Conservation (phyloP, 192 early-diverging fungal species). For the Coemansia sp. region DNA sequence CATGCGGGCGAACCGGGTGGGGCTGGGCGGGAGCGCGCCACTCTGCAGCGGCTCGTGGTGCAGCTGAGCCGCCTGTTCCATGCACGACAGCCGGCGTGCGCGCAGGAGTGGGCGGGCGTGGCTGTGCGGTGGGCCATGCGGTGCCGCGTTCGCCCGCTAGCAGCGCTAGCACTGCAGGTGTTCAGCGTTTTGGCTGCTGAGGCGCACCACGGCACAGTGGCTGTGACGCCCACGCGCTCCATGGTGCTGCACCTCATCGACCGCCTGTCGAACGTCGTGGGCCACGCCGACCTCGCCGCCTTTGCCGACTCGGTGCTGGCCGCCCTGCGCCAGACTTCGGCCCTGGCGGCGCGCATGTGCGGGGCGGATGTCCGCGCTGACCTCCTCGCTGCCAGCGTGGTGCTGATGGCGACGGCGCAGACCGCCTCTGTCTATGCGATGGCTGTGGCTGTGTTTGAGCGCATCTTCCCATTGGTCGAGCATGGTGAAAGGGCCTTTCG, state of each 20-base stretch:
- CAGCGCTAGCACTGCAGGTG: slow-evolving; percentile 26
- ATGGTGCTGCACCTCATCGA: slow-evolving; percentile 46
- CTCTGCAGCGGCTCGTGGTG: slow-evolving; percentile 34
- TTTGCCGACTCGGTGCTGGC: slow-evolving; percentile 45
- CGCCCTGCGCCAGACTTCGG: slow-evolving; percentile 31
- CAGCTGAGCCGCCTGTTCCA: slow-evolving; percentile 39
- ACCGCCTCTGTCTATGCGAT: slow-evolving; percentile 16
- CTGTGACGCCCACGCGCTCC: slow-evolving; percentile 37
- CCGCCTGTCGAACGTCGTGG: slow-evolving; percentile 49
- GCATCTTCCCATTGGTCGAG: slow-evolving; percentile 28
- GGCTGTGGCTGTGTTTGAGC: slow-evolving; percentile 48
- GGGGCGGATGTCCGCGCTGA: slow-evolving; percentile 25
- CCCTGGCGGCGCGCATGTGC: slow-evolving; percentile 34
- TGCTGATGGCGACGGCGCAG: slow-evolving; percentile 41
- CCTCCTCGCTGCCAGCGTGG: slow-evolving; percentile 27
- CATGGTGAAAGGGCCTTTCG: slow-evolving; percentile 2
- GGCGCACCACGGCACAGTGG: slow-evolving; percentile 35
- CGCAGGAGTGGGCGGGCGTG: slow-evolving; percentile 36
- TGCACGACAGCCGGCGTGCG: slow-evolving; percentile 21
- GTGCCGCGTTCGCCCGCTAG: slow-evolving; percentile 36
- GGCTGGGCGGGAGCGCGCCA: slow-evolving; percentile 16
- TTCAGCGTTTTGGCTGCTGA: slow-evolving; percentile 38
- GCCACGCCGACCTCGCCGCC: slow-evolving; percentile 22
- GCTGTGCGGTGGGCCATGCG: slow-evolving; percentile 50
- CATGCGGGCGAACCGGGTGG: background rate